Conservation (phyloP, 805 yeast species). For the Wickerhamiella galacta region DNA sequence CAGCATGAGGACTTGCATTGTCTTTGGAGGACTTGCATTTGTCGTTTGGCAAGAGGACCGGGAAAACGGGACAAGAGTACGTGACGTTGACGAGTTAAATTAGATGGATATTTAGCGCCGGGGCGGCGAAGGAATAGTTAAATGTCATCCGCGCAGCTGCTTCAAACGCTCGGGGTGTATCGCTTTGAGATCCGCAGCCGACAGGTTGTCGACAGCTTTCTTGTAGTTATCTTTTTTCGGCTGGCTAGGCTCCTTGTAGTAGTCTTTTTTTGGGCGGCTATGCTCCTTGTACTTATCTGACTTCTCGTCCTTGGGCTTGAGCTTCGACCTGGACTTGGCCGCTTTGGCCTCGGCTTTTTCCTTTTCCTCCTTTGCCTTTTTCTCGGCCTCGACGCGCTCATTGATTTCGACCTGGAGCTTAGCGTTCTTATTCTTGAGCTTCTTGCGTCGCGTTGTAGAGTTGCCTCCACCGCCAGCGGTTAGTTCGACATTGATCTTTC, state of each 20-base stretch:
- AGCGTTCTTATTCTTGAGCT: conserved; percentile 64
- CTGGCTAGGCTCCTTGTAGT: too few species aligned
- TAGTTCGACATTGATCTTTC: conserved; percentile 86
- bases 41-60: too few species aligned
- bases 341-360: conserved; percentile 2
- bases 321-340: conserved; percentile 4
- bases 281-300: too few species aligned
- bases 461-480: conserved; percentile 99
- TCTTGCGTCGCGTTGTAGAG: conserved; percentile 38
- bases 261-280: too few species aligned
- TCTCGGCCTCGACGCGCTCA: conserved; percentile 31
- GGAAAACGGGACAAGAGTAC: too few species aligned
- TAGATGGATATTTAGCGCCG: too few species aligned
- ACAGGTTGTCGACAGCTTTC: too few species aligned
- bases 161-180: conserved; percentile 5
- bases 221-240: too few species aligned
- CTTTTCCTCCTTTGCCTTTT: conserved; percentile 13
- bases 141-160: background rate
- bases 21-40: too few species aligned
- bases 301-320: conserved; percentile 1
- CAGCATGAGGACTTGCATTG: too few species aligned
- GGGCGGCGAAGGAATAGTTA: too few species aligned
- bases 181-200: conserved; percentile 3
- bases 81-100: too few species aligned
- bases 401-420: conserved; percentile 55